Conservation (phyloP, 2,329 filamentous ascomycete species). For the Albifimbria verrucaria region DNA sequence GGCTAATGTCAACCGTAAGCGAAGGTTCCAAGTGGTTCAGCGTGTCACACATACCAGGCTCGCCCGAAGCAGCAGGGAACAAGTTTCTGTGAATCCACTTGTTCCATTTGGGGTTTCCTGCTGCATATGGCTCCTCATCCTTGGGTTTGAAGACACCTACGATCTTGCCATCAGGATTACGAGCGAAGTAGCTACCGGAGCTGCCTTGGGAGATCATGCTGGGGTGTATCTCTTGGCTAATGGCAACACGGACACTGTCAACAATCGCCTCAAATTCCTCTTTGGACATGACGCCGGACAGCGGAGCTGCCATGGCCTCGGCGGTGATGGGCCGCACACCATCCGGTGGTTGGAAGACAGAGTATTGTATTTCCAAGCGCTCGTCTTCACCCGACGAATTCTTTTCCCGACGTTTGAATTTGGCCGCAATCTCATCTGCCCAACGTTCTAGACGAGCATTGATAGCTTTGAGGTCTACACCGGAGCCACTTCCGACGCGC, state of each 20-base stretch:
- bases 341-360: conserved; percentile 91
- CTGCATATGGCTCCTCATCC: conserved; percentile 96
- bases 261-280: conserved; percentile 84
- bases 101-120: conserved; percentile 97
- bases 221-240: conserved; percentile 86
- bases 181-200: conserved; percentile 96
- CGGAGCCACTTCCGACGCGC: conserved; percentile 68
- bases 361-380: conserved; percentile 91
- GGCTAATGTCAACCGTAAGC: conserved; percentile 33
- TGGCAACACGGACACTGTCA: conserved; percentile 85
- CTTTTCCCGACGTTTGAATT: conserved; percentile 86
- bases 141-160: conserved; percentile 99
- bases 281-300: conserved; percentile 68
- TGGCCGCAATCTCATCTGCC: conserved; percentile 96
- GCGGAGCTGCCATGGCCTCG: conserved; percentile 64
- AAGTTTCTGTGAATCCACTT: conserved; percentile 99
- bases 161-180: conserved; percentile 86
- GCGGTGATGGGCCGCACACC: conserved; percentile 77
- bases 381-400: conserved; percentile 74
- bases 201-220: conserved; percentile 96
- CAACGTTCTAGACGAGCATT: conserved; percentile 92
- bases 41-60: conserved; percentile 59
- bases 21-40: neutral
- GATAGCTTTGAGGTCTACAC: conserved; percentile 96
- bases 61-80: conserved; percentile 97